Conservation (phyloP, 2,329 filamentous ascomycete genomes). For the Seiridium cupressi region DNA sequence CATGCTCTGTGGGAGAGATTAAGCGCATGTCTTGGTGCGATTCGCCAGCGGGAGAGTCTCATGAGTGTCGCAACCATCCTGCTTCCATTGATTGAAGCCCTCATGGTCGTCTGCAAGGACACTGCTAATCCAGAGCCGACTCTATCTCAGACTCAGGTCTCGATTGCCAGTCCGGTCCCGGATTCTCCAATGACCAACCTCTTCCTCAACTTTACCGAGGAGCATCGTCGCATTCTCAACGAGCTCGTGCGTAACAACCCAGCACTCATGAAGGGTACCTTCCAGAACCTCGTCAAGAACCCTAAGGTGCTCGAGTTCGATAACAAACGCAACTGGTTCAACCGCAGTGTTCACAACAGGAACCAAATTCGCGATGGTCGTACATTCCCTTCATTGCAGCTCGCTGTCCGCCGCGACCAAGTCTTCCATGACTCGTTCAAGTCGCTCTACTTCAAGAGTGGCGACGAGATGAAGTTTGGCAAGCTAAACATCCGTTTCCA, state of each 20-base stretch:
- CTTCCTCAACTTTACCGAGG: constrained; percentile 97
- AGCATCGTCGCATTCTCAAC: constrained; percentile 95
- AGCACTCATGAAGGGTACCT: constrained; percentile 97
- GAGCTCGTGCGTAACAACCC: constrained; percentile 96
- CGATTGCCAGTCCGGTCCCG: constrained; percentile 72
- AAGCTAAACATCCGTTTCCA: constrained; percentile 98
- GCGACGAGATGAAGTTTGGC: constrained; percentile 98
- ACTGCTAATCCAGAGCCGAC: constrained; percentile 72
- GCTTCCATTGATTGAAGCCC: constrained; percentile 86
- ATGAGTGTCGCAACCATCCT: constrained; percentile 96
- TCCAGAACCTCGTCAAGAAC: constrained; percentile 94
- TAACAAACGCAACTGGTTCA: constrained; percentile 99
- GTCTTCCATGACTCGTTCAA: constrained; percentile 99
- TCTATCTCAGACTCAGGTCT: constrained; percentile 52
- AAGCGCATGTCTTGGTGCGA: constrained; percentile 82
- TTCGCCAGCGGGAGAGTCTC: constrained; percentile 91
- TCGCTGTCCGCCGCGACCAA: constrained; percentile 87
- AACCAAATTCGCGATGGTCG: constrained; percentile 62
- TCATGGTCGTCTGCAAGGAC: constrained; percentile 99
- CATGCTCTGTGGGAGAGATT: constrained; percentile 88
- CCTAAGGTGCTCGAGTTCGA: constrained; percentile 98
- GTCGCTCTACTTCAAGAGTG: constrained; percentile 94
- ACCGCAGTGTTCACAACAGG: constrained; percentile 81
- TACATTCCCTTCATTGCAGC: constrained; percentile 70
- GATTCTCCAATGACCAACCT: constrained; percentile 82